A percentile compares a stretch with the other conserved stretches of the same genome.
These are phyloP conservation scores for Chlamydomonas reinhardtii DNA, from an alignment of 163 green algal genomes.

Conservation along the genomic window DNA sequence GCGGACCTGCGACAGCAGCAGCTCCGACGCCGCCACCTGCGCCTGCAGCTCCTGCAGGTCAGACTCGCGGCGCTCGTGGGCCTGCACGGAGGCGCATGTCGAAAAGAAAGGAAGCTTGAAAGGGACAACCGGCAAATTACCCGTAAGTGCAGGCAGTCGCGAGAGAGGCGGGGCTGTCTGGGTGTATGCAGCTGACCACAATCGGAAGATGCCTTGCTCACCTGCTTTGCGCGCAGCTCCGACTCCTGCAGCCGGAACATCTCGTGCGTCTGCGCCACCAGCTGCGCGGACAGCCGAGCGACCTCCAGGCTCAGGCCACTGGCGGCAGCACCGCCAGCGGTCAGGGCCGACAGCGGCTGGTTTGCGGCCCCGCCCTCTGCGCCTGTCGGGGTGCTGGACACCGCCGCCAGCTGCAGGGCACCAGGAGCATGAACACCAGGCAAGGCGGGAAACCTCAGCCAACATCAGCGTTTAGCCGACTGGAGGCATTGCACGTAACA, in stretches of 20 bases:
- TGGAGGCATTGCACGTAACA: too few relatives aligned
- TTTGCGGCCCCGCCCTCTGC: too few relatives aligned
- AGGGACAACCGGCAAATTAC: too few relatives aligned
- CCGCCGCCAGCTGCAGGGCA: background rate
- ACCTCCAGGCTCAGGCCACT: conserved; percentile 18
- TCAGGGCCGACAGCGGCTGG: too few relatives aligned
- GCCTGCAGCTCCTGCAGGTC: conserved; percentile 64
- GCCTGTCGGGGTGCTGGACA: background rate
- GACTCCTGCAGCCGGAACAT: conserved; percentile 60
- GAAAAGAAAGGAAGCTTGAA: too few relatives aligned
- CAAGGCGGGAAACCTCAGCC: too few relatives aligned
- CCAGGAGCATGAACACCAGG: too few relatives aligned
- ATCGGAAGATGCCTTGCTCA: background rate
- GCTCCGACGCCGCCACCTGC: conserved; percentile 55
- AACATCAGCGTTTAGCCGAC: too few relatives aligned
- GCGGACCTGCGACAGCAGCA: conserved; percentile 51
- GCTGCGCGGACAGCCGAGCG: conserved; percentile 43
- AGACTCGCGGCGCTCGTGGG: conserved; percentile 57
- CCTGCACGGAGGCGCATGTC: conserved; percentile 50
- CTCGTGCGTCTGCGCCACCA: conserved; percentile 55
- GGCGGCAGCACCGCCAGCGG: background rate
- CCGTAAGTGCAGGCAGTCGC: too few relatives aligned
- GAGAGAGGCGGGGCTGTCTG: too few relatives aligned
- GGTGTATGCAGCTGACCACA: too few relatives aligned
- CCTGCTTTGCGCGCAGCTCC: conserved; percentile 57